Conservation (phyloP, 2,329 filamentous ascomycete species). For the Aspergillus piperis region DNA sequence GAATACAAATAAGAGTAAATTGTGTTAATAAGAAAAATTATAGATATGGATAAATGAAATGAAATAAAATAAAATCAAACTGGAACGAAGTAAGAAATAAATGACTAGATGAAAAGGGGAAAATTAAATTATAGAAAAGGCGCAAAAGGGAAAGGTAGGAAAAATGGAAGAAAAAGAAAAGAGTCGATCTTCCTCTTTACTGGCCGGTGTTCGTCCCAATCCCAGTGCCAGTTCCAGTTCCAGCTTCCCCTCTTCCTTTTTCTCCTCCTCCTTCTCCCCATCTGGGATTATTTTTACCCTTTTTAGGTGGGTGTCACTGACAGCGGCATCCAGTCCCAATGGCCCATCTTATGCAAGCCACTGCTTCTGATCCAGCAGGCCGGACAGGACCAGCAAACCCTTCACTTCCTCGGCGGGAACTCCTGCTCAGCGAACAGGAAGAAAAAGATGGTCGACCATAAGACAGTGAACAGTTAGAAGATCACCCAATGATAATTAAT, state of each 20-base stretch:
- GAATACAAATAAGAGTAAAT: not conserved
- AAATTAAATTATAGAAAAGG: too few relatives aligned
- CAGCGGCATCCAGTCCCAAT: slow-evolving; percentile 28
- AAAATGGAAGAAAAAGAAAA: slow-evolving; percentile 2
- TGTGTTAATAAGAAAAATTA: not conserved
- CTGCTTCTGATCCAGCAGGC: slow-evolving; percentile 21
- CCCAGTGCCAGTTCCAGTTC: not conserved
- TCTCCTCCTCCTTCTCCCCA: slow-evolving; percentile 16
- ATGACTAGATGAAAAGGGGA: too few relatives aligned
- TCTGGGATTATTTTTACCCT: slow-evolving; percentile 20
- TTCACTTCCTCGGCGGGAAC: not conserved
- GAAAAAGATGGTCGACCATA: not conserved
- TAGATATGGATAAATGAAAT: too few relatives aligned
- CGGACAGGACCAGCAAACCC: slow-evolving; percentile 12
- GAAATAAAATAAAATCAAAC: too few relatives aligned
- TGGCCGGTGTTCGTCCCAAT: not conserved
- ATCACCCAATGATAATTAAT: not conserved
- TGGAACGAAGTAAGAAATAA: too few relatives aligned
- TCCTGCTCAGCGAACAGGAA: not conserved
- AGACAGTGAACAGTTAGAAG: not conserved
- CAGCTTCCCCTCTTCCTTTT: not conserved
- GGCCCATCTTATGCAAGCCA: slow-evolving; percentile 37
- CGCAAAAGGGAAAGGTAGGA: not conserved
- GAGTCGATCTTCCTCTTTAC: not conserved
- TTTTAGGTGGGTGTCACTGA: slow-evolving; percentile 31